Percentiles rank a stretch among this genome's conserved stretches.
These are phyloP conservation scores for Chimonanthus salicifolius DNA, from an alignment of 164 flowering plant species.

Conservation along the genomic window DNA sequence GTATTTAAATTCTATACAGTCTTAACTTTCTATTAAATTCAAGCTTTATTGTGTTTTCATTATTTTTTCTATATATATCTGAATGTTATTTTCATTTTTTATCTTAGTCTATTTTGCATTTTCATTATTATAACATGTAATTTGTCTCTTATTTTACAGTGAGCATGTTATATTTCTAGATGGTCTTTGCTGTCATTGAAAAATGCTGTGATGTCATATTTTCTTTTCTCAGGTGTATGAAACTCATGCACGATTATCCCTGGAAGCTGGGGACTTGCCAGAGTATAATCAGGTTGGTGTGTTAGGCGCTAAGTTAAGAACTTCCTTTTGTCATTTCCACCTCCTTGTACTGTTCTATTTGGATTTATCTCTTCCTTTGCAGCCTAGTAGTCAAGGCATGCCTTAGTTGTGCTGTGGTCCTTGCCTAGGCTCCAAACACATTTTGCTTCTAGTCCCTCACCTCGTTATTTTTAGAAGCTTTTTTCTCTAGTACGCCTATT, in stretches of 20 bases:
- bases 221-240: constrained; percentile 73
- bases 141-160: background rate
- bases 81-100: background rate
- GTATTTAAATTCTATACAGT: background rate
- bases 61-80: no score
- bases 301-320: background rate
- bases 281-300: constrained; percentile 87
- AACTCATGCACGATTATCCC: constrained; percentile 92
- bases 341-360: background rate
- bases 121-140: background rate
- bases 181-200: background rate
- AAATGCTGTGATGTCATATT: background rate
- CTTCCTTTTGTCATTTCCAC: background rate
- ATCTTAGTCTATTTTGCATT: background rate
- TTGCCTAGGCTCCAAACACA: background rate
- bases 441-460: background rate
- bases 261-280: constrained; percentile 87
- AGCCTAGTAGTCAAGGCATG: background rate
- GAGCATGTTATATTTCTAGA: background rate
- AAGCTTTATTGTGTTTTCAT: background rate
- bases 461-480: no score
- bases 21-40: background rate
- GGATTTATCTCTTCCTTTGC: background rate
- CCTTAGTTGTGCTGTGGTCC: background rate
- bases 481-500: no score